A percentile compares a stretch with the other conserved stretches of the same genome.
Conservation (phyloP, 164 flowering plant species). For the Protea cynaroides region DNA sequence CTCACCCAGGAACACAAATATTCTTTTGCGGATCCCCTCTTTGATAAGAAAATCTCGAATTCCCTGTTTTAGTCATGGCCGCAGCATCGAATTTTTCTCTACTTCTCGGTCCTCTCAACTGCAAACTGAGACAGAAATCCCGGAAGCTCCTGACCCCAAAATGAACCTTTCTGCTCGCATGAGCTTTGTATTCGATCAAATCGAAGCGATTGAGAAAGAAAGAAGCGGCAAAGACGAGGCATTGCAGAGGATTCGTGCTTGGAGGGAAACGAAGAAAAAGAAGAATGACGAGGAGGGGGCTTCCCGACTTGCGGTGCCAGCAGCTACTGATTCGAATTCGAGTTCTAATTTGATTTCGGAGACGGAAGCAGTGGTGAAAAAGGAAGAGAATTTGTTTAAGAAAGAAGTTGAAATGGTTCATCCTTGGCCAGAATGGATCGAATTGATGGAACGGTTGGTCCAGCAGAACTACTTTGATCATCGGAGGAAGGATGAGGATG, state of each 20-base stretch:
- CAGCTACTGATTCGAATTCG: conserved; percentile 1
- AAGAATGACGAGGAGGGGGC: conserved; percentile 6
- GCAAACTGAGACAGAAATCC: conserved; percentile 12
- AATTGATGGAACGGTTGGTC: conserved; percentile 80
- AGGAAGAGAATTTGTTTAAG: conserved; percentile 19
- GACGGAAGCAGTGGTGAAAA: conserved; percentile 5
- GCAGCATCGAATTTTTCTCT: conserved; percentile 22
- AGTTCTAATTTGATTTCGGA: conserved; percentile 2
- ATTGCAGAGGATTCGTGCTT: conserved; percentile 71
- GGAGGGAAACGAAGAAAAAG: conserved; percentile 64
- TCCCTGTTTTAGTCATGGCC: conserved; percentile 3
- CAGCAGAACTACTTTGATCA: conserved; percentile 91
- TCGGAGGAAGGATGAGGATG: conserved; percentile 66
- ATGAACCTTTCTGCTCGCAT: conserved; percentile 75
- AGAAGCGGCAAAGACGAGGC: conserved; percentile 64
- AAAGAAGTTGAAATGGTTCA: conserved; percentile 77
- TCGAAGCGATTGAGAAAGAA: conserved; percentile 72
- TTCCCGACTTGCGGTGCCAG: conserved; percentile 2
- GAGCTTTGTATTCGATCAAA: conserved; percentile 95
- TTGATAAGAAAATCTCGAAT: conserved; percentile 1
- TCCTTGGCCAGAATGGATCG: conserved; percentile 97
- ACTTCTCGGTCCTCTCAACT: conserved; percentile 17
- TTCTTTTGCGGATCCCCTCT: conserved; percentile 6
- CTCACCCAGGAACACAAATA: conserved; percentile 9
- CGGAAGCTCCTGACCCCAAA: conserved; percentile 29